Conservation (phyloP, 768 basidiomycete species). For the Gloeophyllum trabeum region DNA sequence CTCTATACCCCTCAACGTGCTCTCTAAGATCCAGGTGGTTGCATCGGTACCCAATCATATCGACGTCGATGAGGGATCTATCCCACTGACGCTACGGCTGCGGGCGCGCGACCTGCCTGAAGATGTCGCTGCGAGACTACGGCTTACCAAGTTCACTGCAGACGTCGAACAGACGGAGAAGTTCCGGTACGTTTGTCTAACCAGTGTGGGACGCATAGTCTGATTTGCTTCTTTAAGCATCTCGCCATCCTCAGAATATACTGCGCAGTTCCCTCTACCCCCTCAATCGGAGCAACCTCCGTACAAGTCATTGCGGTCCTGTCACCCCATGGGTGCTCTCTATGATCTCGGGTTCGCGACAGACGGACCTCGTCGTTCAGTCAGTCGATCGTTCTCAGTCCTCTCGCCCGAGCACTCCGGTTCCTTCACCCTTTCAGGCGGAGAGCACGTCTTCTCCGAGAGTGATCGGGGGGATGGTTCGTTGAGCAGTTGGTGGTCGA, state of each 20-base stretch:
- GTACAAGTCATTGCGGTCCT: conserved; percentile 36
- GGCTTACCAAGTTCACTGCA: conserved; percentile 41
- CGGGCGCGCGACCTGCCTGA: conserved; percentile 40
- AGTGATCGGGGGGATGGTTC: conserved; percentile 20
- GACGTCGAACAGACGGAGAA: conserved; percentile 56
- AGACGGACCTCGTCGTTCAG: conserved; percentile 10
- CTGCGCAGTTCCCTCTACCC: conserved; percentile 44
- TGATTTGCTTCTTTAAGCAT: conserved; percentile 22
- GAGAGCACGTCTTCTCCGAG: conserved; percentile 36
- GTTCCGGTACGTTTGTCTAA: conserved; percentile 38
- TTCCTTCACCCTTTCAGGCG: conserved; percentile 33
- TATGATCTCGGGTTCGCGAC: conserved; percentile 35
- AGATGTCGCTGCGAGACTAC: conserved; percentile 41
- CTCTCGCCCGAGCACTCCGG: conserved; percentile 35
- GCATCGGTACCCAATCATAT: conserved; percentile 49
- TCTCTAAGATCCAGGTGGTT: conserved; percentile 54
- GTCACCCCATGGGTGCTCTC: conserved; percentile 38
- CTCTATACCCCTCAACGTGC: conserved; percentile 36
- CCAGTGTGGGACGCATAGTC: background rate
- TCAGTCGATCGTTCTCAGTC: conserved; percentile 35
- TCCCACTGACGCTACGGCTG: conserved; percentile 52
- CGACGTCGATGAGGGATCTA: conserved; percentile 28
- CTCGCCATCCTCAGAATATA: conserved; percentile 27
- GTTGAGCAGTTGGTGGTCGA: conserved; percentile 39
- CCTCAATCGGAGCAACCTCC: conserved; percentile 52